Evolutionary conservation across 2,329 filamentous ascomycete genomes (phyloP).

Genomic region (Aspergillus pseudoterreus): DNA sequence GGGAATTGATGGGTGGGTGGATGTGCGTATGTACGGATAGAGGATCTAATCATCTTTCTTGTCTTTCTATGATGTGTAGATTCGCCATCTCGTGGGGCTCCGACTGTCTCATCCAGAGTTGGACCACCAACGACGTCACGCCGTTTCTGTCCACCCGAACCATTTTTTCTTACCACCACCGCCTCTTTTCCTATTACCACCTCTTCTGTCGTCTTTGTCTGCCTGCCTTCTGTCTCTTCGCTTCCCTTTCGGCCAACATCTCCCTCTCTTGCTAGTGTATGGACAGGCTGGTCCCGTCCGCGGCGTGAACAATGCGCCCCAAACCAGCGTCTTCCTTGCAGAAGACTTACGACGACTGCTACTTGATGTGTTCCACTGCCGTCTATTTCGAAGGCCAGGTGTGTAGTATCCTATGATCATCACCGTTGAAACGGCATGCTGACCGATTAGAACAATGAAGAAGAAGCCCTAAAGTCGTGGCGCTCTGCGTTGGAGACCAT

Average conservation of each 20-base stretch:
- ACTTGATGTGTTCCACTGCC: conserved; percentile 89
- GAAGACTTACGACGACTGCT: conserved; percentile 97
- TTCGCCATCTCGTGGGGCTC: conserved; percentile 1
- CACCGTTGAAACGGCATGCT: neutral
- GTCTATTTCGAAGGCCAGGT: conserved; percentile 96
- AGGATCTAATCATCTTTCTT: no score
- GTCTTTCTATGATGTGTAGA: neutral
- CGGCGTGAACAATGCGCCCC: conserved; percentile 45
- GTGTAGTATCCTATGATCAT: conserved; percentile 18
- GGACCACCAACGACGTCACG: conserved; percentile 7
- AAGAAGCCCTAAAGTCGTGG: conserved; percentile 88
- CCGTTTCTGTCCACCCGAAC: no score
- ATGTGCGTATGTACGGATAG: no score
- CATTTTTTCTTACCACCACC: neutral
- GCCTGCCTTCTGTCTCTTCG: conserved; percentile 4
- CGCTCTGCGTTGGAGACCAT: conserved; percentile 83
- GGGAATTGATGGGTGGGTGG: neutral
- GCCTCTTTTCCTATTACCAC: neutral
- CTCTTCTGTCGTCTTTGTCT: neutral
- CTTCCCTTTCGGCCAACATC: conserved; percentile 4
- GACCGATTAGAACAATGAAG: conserved; percentile 71
- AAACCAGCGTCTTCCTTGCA: conserved; percentile 73
- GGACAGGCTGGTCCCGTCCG: neutral
- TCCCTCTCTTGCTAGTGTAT: conserved; percentile 1
- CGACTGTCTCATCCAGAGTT: neutral